Evolutionary conservation across 2,329 filamentous ascomycete species (phyloP).

Genomic region (Exophiala phaeomuriformis): DNA sequence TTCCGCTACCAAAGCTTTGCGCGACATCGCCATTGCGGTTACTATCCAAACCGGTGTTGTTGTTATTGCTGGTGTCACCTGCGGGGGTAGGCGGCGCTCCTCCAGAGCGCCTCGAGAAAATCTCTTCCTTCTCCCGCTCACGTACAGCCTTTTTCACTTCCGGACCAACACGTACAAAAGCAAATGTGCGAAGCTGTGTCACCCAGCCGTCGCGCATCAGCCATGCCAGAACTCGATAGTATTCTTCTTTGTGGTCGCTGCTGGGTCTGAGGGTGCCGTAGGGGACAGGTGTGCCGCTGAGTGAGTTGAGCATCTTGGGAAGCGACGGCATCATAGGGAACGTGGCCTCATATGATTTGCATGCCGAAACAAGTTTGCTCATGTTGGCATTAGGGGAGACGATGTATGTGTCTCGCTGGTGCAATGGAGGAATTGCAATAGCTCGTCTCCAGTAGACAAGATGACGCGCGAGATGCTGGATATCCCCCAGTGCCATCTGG

Average conservation of each 20-base stretch:
- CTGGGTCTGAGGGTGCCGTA: slow-evolving; percentile 80
- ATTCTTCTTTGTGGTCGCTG: slow-evolving; percentile 77
- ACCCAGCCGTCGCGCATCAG: slow-evolving; percentile 89
- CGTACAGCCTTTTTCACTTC: slow-evolving; percentile 77
- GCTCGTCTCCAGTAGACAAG: slow-evolving; percentile 94
- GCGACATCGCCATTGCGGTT: slow-evolving; percentile 10
- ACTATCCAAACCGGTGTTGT: slow-evolving; percentile 1
- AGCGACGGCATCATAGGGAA: slow-evolving; percentile 80
- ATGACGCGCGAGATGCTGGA: slow-evolving; percentile 82
- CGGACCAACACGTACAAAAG: slow-evolving; percentile 75
- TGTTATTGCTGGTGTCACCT: background rate
- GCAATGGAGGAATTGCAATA: slow-evolving; percentile 81
- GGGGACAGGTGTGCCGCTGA: slow-evolving; percentile 71
- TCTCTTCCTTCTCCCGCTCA: slow-evolving; percentile 40
- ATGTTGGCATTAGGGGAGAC: slow-evolving; percentile 84
- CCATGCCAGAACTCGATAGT: slow-evolving; percentile 89
- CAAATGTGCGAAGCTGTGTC: slow-evolving; percentile 84
- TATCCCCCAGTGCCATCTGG: slow-evolving; percentile 67
- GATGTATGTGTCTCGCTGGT: slow-evolving; percentile 83
- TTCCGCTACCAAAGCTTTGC: slow-evolving; percentile 17
- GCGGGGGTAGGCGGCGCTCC: background rate
- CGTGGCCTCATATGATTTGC: slow-evolving; percentile 62
- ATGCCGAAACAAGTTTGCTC: slow-evolving; percentile 60
- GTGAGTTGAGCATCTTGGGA: slow-evolving; percentile 74
- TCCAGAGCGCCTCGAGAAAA: background rate